A percentile compares a stretch with the other conserved stretches of the same genome.
Conservation (phyloP, 1,284 basidiomycete genomes). For the Irpex sp. region DNA sequence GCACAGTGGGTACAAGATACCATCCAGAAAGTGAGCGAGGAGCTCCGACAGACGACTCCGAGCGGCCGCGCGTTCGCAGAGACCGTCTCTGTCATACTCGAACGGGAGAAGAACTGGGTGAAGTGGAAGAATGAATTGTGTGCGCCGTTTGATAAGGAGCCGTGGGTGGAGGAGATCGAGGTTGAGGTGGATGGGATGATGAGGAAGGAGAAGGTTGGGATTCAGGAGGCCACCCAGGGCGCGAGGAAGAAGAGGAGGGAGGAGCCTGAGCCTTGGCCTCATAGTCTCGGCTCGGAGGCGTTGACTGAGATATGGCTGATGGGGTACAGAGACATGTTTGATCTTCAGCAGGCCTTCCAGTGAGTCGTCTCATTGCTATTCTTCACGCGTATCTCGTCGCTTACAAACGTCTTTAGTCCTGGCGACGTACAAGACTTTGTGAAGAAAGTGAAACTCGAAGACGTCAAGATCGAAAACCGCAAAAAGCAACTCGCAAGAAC, state of each 20-base stretch:
- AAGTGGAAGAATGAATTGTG: conserved; percentile 81
- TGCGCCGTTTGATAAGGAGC: conserved; percentile 68
- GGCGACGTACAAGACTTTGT: conserved; percentile 71
- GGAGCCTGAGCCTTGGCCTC: conserved; percentile 54
- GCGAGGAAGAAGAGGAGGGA: conserved; percentile 49
- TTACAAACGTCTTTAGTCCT: conserved; percentile 38
- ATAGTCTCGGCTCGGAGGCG: conserved; percentile 58
- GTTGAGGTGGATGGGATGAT: conserved; percentile 23
- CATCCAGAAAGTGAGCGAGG: conserved; percentile 59
- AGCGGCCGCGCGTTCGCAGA: conserved; percentile 73
- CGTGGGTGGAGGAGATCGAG: conserved; percentile 48
- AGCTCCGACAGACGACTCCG: conserved; percentile 70
- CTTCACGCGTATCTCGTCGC: background rate
- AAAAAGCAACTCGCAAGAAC: conserved; percentile 48
- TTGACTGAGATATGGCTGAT: conserved; percentile 78
- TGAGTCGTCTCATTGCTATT: conserved; percentile 29
- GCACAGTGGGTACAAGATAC: conserved; percentile 74
- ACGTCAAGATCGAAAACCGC: conserved; percentile 58
- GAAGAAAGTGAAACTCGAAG: conserved; percentile 64
- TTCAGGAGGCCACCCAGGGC: conserved; percentile 59
- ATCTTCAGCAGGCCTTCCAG: conserved; percentile 66
- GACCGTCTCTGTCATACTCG: conserved; percentile 64
- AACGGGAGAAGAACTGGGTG: conserved; percentile 84
- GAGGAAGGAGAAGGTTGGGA: conserved; percentile 39
- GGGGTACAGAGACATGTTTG: conserved; percentile 62